phyloP scores from a whole-genome alignment of 768 basidiomycete species.

The Tulasnella sp. region DNA sequence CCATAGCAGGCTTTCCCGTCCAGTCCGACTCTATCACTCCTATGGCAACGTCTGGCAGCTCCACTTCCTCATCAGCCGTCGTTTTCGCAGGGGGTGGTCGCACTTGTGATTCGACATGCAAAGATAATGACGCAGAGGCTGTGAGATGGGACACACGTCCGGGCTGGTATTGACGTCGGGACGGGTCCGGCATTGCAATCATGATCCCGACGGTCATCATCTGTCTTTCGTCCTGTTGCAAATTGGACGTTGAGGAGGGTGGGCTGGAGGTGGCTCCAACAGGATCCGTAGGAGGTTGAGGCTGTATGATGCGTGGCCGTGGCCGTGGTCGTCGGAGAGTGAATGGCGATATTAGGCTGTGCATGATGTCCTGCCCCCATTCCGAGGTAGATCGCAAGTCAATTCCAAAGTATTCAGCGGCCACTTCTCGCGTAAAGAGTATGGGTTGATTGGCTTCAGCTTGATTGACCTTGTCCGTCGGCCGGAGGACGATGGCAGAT shows the following conservation, averaged over 20 bases:
- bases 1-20: not conserved
- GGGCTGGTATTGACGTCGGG: not conserved
- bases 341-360: conserved; percentile 1
- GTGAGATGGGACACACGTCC: not conserved
- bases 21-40: conserved; percentile 11
- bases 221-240: not conserved
- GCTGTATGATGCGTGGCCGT: not conserved
- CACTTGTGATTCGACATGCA: not conserved
- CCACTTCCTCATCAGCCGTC: conserved; percentile 6
- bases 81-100: not conserved
- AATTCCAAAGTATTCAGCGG: conserved; percentile 8
- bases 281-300: not conserved
- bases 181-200: conserved; percentile 17
- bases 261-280: not conserved
- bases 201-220: conserved; percentile 12
- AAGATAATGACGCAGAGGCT: too few species aligned
- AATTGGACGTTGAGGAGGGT: not conserved
- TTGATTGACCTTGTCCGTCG: not conserved
- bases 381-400: conserved; percentile 6
- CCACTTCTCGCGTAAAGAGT: conserved; percentile 5
- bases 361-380: not conserved
- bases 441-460: not conserved
- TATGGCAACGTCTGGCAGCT: conserved; percentile 16
- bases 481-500: not conserved
- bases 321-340: not conserved